Base-by-base conservation (phyloP, 164 flowering plant genomes). In the Berberis vulgaris region DNA sequence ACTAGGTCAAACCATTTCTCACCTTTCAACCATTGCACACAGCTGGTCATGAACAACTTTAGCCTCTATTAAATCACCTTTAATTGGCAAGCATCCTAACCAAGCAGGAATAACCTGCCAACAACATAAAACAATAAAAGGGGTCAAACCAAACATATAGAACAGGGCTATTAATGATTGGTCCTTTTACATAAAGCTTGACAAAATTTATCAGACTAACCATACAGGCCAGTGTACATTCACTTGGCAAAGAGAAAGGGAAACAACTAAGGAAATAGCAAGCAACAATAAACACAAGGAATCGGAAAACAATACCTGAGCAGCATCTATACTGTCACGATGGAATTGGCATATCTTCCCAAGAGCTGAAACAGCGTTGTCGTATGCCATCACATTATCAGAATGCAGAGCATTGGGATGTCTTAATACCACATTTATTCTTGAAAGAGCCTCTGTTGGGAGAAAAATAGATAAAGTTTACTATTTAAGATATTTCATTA, bases 1-100 rank as follows among this genome's bases (percentile, higher is more conserved):
- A 26, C 52, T 52, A 52, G 54, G 11, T 7, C 41, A 62, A 1
- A 3, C 13, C 50, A 54, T 5, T 43, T 38, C 65, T 61, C 71
- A 87, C 99, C 87, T 83, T 74, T 95, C 99, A 7, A 88, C 97
- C 99, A 95, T 91, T 53, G 89, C 81, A 73, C 97, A 93, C 55
- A 93, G 98, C 74, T 86, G 96, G 13, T 93, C 97, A 71, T 93
- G 98, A 56, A 90, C 98, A 69, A 80, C 76, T 80, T 90, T 93
- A 40, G 98, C 98, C 74, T 93, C 98, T 55, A 93, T 83, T 61
- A 88, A 66, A 71, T 93, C 98, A 71, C 85, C 86, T 72, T 85
- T 93, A 41, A 93, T 77, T 0, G 98, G 98, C 79, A 93, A 80
- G 78, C 97, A 90, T 62, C 80, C 77, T 69, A 90, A 77, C 98